These are phyloP conservation scores for Phytophthora boehmeriae DNA, from an alignment of 352 stramenopile genomes.

Conservation along the genomic window DNA sequence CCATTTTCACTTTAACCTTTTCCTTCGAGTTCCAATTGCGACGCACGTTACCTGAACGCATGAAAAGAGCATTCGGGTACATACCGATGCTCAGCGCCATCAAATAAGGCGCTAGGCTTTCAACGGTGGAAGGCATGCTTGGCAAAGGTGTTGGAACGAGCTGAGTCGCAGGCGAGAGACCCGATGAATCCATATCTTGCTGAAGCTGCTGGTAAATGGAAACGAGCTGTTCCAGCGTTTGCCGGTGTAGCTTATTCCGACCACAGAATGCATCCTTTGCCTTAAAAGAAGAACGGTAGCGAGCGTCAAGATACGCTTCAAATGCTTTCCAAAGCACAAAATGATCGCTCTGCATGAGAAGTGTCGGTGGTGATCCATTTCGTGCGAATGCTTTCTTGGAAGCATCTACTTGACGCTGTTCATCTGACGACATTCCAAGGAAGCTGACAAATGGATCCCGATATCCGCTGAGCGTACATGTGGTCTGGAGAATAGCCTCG, in stretches of 20 bases:
- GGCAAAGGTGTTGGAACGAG: slow-evolving; percentile 26
- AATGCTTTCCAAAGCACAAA: slow-evolving; percentile 74
- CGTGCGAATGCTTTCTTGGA: slow-evolving; percentile 62
- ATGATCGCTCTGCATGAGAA: slow-evolving; percentile 71
- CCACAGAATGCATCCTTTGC: slow-evolving; percentile 56
- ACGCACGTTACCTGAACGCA: slow-evolving; percentile 34
- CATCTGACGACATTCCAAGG: slow-evolving; percentile 65
- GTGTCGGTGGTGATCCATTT: slow-evolving; percentile 35
- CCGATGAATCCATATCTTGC: slow-evolving; percentile 60
- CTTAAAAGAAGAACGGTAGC: slow-evolving; percentile 43
- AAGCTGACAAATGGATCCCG: slow-evolving; percentile 81
- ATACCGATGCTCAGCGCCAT: slow-evolving; percentile 72
- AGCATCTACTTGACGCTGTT: slow-evolving; percentile 57
- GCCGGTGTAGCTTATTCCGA: slow-evolving; percentile 65
- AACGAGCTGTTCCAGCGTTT: slow-evolving; percentile 68
- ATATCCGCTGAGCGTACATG: slow-evolving; percentile 74
- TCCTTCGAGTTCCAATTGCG: slow-evolving; percentile 83
- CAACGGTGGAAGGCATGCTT: slow-evolving; percentile 14
- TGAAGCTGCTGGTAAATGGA: slow-evolving; percentile 74
- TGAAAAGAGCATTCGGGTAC: slow-evolving; percentile 80
- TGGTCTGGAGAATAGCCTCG: slow-evolving; percentile 64
- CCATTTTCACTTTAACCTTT: slow-evolving; percentile 81
- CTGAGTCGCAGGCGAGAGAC: slow-evolving; percentile 54
- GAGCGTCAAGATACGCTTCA: slow-evolving; percentile 56
- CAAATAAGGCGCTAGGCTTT: slow-evolving; percentile 59